Percentiles rank a stretch among this genome's conserved stretches.
These are phyloP conservation scores for Cruciata laevipes DNA, from an alignment of 257 asterid genomes.

Conservation along the genomic window DNA sequence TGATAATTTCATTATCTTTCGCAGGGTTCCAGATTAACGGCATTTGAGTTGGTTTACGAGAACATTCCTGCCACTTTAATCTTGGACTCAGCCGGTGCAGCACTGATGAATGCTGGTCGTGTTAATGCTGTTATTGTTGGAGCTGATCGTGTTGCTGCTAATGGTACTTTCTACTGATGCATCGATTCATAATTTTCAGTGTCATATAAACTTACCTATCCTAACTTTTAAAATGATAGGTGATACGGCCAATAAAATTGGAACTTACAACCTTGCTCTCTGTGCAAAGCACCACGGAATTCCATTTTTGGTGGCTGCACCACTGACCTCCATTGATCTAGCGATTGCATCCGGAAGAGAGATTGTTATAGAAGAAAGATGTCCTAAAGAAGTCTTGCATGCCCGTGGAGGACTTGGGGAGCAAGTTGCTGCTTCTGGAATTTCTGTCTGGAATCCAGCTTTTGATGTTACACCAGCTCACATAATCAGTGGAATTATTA, in stretches of 20 bases:
- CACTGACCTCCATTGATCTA: constrained; percentile 76
- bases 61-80: constrained; percentile 83
- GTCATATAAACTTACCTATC: neutral
- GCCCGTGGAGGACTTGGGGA: constrained; percentile 89
- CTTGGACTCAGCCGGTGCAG: constrained; percentile 98
- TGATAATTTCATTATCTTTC: neutral
- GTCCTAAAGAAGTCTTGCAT: constrained; percentile 64
- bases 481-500: constrained; percentile 63
- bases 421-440: constrained; percentile 92
- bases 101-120: constrained; percentile 71
- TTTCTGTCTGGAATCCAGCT: constrained; percentile 96
- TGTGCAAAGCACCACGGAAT: constrained; percentile 72
- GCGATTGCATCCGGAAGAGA: constrained; percentile 68
- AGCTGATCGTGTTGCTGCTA: constrained; percentile 94
- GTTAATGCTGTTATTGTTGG: constrained; percentile 92
- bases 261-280: constrained; percentile 87
- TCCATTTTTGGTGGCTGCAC: constrained; percentile 93
- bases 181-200: neutral
- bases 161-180: constrained; percentile 39
- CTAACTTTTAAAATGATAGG: constrained; percentile 34
- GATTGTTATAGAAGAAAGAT: constrained; percentile 89
- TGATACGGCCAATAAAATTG: constrained; percentile 98
- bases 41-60: constrained; percentile 88
- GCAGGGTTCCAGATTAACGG: constrained; percentile 96
- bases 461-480: constrained; percentile 90